Percentiles rank a stretch among this genome's conserved stretches.
Conservation (phyloP, 768 basidiomycete genomes). For the Phanerodontia chrysosporium region DNA sequence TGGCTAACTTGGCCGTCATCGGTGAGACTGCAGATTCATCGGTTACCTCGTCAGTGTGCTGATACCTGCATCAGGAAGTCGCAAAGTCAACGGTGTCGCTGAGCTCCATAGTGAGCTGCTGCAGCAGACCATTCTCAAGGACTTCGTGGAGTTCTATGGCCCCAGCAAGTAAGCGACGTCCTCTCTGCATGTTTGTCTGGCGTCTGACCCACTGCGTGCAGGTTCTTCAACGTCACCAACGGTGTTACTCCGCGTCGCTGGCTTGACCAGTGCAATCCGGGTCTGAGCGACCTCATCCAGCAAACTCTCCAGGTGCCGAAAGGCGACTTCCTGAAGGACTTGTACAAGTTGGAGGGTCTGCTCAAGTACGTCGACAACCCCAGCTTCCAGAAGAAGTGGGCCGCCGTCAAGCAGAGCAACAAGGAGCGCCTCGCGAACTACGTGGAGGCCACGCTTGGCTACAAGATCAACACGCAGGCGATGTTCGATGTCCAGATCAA, state of each 20-base stretch:
- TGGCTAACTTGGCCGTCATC: constrained; percentile 90
- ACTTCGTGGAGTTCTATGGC: constrained; percentile 93
- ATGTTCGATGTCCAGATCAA: constrained; percentile 93
- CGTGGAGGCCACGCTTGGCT: constrained; percentile 66
- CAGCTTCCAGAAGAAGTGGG: constrained; percentile 76
- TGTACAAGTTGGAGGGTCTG: constrained; percentile 74
- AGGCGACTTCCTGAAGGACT: constrained; percentile 80
- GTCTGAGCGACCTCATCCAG: constrained; percentile 80
- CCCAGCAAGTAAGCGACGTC: constrained; percentile 51
- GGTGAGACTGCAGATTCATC: constrained; percentile 29
- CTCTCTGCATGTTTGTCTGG: background rate
- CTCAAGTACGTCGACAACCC: constrained; percentile 68
- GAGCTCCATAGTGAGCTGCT: constrained; percentile 93
- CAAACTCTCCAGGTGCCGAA: constrained; percentile 72
- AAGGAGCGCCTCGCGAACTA: constrained; percentile 83
- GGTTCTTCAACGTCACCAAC: constrained; percentile 87
- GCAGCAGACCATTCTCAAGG: constrained; percentile 75
- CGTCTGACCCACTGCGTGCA: no score
- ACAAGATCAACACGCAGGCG: constrained; percentile 68
- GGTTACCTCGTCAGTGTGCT: constrained; percentile 11
- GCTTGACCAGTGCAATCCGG: constrained; percentile 93
- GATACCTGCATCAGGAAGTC: constrained; percentile 36
- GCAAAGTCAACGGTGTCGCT: constrained; percentile 93
- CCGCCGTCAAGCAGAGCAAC: constrained; percentile 82
- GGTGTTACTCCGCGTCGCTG: constrained; percentile 92